Evolutionary conservation across 2,329 filamentous ascomycete species (phyloP), one percentile per base, ranked within the genome.

Genomic region (Penicillium concentricum): DNA sequence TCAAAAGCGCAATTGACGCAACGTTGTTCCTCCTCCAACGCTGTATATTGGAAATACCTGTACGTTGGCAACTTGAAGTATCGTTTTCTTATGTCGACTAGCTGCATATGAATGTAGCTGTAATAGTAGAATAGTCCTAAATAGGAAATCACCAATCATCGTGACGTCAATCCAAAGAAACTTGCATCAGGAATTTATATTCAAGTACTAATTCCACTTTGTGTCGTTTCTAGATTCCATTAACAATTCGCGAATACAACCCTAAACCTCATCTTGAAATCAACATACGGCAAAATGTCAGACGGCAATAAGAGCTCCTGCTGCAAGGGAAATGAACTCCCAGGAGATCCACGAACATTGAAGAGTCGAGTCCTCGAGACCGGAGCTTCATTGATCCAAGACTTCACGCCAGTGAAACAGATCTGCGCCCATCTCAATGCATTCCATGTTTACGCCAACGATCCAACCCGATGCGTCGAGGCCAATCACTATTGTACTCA

Each of bases 401-500:
- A 76, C 61, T 91, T 95, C 71, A 78, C 81, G 0, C 90, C 91
- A 0, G 74, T 91, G 7, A 87, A 90, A 66, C 84, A 85, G 51
- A 82, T 95, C 47, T 94, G 91, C 73, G 90, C 89, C 1, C 90
- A 93, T 69, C 80, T 96, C 1, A 92, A 94, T 66, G 91, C 90
- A n/a, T 92, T 92, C 68, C 91, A 95, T 68, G 85, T 87, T 46
- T 94, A 94, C 69, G 87, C 87, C n/a, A 81, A 85, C 26, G 88
- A 93, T 44, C 85, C 87, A 0, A 81, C 77, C 2, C 85, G 89
- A 15, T 81, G 79, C 38, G 86, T 95, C 1, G 90, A 94, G 71
- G 79, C 90, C 0, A 92, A 94, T 69, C 91, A 95, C 72, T 96
- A 94, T 75, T 96, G 91, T 70, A 83, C 87, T 1, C 90, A 94